These are phyloP conservation scores for Bruguiera sexangula DNA, from an alignment of 345 rosid species.

Conservation along the genomic window DNA sequence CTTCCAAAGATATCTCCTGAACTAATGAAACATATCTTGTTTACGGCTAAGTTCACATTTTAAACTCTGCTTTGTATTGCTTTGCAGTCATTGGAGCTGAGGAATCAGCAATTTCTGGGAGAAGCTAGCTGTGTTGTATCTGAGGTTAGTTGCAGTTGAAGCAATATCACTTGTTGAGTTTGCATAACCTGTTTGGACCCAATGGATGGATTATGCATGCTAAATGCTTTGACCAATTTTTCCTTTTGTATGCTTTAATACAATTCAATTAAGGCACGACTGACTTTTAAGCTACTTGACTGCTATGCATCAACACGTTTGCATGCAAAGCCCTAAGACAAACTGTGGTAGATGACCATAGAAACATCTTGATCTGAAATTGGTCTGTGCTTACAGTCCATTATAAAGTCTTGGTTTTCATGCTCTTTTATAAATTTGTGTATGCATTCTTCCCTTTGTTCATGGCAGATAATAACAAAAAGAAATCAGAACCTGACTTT, in stretches of 20 bases:
- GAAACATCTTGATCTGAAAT: neutral
- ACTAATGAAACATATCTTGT: no score
- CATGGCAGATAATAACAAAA: slow-evolving; percentile 63
- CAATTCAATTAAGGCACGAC: neutral
- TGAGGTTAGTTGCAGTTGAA: slow-evolving; percentile 3
- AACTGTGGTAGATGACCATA: neutral
- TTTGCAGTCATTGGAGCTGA: slow-evolving; percentile 49
- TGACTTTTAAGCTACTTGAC: neutral
- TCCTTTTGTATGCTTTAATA: neutral
- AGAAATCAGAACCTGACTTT: slow-evolving; percentile 45
- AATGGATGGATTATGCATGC: neutral
- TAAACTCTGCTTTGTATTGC: slow-evolving; percentile 7
- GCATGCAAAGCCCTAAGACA: no score
- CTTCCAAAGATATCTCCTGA: no score
- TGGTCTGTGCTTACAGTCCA: neutral
- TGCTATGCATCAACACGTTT: neutral
- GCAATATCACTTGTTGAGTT: neutral
- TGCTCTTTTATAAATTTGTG: neutral
- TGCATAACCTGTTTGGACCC: no score
- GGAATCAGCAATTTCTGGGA: slow-evolving; percentile 77
- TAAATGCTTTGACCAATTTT: slow-evolving; percentile 6
- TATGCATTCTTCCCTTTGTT: neutral
- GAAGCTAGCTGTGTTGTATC: slow-evolving; percentile 62
- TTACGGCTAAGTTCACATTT: no score
- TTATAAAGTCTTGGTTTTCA: neutral